Base-by-base conservation (phyloP, 371 early-diverging fungal species). In the Lichtheimia ramosa region DNA sequence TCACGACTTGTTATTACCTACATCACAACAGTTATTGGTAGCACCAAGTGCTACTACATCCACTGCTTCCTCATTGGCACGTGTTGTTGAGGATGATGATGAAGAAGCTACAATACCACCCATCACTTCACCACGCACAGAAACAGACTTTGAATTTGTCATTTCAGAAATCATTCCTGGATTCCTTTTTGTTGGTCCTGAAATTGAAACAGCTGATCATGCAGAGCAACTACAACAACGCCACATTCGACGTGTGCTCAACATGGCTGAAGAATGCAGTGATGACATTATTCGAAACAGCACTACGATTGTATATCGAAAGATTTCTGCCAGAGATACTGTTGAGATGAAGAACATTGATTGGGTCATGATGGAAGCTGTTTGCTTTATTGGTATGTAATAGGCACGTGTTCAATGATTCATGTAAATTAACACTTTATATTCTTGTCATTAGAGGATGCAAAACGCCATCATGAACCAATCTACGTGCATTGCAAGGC, bases 401-500 rank as follows among this genome's bases (percentile, higher is more conserved):
- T 13, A 24, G 34, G 39, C 1, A 42, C n/a, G 51, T 49, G 16
- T 61, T 3, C 12, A 48, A 8, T 28, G 12, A 16, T 25, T 16
- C 21, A 51, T 15, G 2, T 16, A 24, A 21, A 55, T 23, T 55
- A 54, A 54, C 51, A 50, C 14, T 50, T n/a, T 12, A 48, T 58
- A 12, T n/a, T n/a, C n/a, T n/a, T 25, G 5, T 25, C 25, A 42
- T 14, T 55, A 81, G 81, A 77, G 63, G 71, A 73, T 13, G 65
- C 73, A 16, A 75, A 77, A 46, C 74, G 75, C 18, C 56, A 74
- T 24, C 80, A 82, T 43, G 77, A 76, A 48, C 79, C 84, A 3
- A 87, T 91, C 42, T 89, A 92, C 57, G 91, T 94, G 0, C 94
- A 94, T 64, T 94, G 94, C 74, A 88, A 89, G 60, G 93, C 92